These are phyloP conservation scores for Tardiomyces blankii DNA, from an alignment of 1,139 yeast genomes.

Conservation along the genomic window DNA sequence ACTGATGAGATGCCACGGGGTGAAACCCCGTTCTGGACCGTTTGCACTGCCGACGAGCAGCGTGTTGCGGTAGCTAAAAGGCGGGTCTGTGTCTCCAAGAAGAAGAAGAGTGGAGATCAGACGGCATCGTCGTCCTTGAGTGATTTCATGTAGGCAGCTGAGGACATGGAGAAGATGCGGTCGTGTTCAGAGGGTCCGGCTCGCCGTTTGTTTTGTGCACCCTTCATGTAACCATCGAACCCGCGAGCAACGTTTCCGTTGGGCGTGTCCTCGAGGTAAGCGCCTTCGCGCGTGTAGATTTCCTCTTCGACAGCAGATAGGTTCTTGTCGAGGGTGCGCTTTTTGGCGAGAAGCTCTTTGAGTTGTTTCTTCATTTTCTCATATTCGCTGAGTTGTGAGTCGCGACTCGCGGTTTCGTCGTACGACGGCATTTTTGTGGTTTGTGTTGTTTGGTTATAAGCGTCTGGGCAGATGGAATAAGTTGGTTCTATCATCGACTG, in stretches of 20 bases:
- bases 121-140: conserved; percentile 18
- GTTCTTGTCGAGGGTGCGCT: conserved; percentile 53
- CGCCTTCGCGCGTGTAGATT: conserved; percentile 72
- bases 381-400: conserved; percentile 34
- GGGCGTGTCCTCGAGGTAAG: conserved; percentile 58
- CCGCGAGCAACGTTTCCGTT: conserved; percentile 84
- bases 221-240: conserved; percentile 69
- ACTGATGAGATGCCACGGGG: no score
- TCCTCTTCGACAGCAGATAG: conserved; percentile 50
- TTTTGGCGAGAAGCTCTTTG: conserved; percentile 50
- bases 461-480: no score
- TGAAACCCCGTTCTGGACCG: no score
- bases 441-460: no score
- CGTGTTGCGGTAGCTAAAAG: no score
- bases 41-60: no score
- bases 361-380: conserved; percentile 58
- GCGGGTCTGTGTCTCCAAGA: no score
- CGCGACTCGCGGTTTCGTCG: neutral
- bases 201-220: conserved; percentile 40
- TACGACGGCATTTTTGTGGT: neutral
- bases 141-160: conserved; percentile 54
- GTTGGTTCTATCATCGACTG: no score
- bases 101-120: neutral
- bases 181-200: conserved; percentile 65
- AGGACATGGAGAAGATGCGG: conserved; percentile 73